Percentiles rank a stretch among this genome's conserved stretches.
phyloP scores from a whole-genome alignment of 768 basidiomycete species.

The Sistotremastrum niveocremeum region DNA sequence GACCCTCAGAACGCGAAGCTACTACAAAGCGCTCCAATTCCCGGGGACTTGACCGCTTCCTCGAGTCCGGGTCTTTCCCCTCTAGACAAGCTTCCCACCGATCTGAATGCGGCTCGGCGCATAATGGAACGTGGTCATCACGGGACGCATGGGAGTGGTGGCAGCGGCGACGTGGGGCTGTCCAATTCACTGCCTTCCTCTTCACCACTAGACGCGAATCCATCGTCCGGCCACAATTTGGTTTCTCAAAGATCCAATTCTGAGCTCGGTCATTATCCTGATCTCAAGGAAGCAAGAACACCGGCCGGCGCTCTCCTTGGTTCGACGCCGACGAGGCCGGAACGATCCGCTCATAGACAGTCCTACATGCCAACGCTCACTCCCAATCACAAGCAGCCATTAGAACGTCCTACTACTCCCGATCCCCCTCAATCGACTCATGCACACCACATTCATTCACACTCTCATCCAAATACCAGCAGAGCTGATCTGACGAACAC shows the following conservation, averaged over 20 bases:
- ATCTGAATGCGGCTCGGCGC: slow-evolving; percentile 27
- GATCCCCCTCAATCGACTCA: background rate
- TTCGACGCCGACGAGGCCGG: background rate
- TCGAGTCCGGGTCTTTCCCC: slow-evolving; percentile 31
- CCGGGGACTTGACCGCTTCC: slow-evolving; percentile 22
- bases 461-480: no score
- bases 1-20: slow-evolving; percentile 47
- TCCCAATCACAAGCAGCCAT: background rate
- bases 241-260: slow-evolving; percentile 55
- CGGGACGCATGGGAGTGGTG: slow-evolving; percentile 19
- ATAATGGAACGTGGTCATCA: slow-evolving; percentile 34
- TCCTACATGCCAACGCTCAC: background rate
- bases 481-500: no score
- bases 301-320: background rate
- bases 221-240: background rate
- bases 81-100: slow-evolving; percentile 17
- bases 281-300: slow-evolving; percentile 20
- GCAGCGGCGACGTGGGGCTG: slow-evolving; percentile 44
- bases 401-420: background rate
- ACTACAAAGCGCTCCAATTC: slow-evolving; percentile 31
- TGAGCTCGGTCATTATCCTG: slow-evolving; percentile 70
- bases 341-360: no score
- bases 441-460: no score
- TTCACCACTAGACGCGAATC: slow-evolving; percentile 28
- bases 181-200: slow-evolving; percentile 44